phyloP scores from a whole-genome alignment of 73 alveolate species.

The Paramecium octaurelia region DNA sequence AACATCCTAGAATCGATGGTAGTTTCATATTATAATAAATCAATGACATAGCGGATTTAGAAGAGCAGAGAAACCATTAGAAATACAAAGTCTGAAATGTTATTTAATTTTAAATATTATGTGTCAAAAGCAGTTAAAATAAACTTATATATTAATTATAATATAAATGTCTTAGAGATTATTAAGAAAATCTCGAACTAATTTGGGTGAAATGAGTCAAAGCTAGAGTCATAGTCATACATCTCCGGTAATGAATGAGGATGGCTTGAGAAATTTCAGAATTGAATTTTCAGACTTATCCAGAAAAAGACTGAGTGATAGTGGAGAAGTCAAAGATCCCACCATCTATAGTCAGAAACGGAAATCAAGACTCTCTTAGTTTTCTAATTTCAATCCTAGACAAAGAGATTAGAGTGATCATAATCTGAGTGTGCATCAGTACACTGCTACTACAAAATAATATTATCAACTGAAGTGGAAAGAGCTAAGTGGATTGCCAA shows the following conservation, averaged over 20 bases:
- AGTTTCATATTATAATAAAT: not conserved
- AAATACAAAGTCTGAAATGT: not conserved
- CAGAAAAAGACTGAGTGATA: not conserved
- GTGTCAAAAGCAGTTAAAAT: not conserved
- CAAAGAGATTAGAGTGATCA: not conserved
- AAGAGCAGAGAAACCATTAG: not conserved
- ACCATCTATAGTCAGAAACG: not conserved
- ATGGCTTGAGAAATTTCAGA: not conserved
- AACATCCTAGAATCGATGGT: not conserved
- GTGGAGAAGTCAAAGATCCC: conserved; percentile 16
- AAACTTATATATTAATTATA: not conserved
- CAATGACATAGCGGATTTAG: conserved; percentile 14
- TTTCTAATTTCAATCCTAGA: not conserved
- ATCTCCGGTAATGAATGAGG: not conserved
- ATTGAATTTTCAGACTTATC: conserved; percentile 7
- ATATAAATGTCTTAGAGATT: not conserved
- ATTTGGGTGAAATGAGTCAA: not conserved
- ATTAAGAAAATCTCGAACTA: not conserved
- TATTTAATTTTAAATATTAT: not conserved
- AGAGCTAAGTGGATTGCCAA: not conserved
- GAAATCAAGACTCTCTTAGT: not conserved
- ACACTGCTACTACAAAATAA: not conserved
- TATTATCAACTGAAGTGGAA: conserved; percentile 5
- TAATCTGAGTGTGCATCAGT: not conserved
- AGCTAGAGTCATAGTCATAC: conserved; percentile 14